Conservation (phyloP, 768 basidiomycete species). For the Hydnomerulius pinastri region DNA sequence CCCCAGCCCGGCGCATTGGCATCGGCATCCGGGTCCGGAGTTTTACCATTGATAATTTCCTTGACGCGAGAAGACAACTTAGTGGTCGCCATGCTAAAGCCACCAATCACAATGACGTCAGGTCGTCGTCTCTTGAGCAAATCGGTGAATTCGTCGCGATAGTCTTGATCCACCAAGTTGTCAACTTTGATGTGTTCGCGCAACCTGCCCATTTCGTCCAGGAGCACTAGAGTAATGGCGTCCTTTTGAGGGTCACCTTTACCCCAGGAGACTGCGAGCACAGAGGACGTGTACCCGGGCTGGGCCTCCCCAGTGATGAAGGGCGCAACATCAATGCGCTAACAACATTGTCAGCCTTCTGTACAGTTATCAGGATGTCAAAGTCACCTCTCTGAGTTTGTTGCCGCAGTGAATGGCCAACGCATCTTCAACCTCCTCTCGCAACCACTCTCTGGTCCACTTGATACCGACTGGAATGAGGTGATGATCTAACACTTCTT, state of each 20-base stretch:
- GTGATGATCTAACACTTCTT: conserved; percentile 76
- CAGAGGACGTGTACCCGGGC: conserved; percentile 70
- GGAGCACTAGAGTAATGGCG: conserved; percentile 78
- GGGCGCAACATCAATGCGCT: conserved; percentile 87
- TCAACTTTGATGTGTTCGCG: conserved; percentile 91
- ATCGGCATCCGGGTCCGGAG: conserved; percentile 25
- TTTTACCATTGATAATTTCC: conserved; percentile 44
- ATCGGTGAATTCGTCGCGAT: conserved; percentile 74
- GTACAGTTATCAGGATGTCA: neutral
- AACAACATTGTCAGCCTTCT: conserved; percentile 17
- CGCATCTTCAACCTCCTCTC: conserved; percentile 88
- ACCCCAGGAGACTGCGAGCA: conserved; percentile 92
- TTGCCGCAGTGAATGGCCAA: conserved; percentile 69
- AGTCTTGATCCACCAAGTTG: conserved; percentile 74
- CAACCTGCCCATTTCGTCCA: conserved; percentile 87
- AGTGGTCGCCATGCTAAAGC: conserved; percentile 80
- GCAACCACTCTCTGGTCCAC: conserved; percentile 86
- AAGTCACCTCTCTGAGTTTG: conserved; percentile 67
- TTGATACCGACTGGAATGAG: conserved; percentile 84
- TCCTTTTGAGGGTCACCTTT: conserved; percentile 94
- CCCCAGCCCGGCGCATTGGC: conserved; percentile 24
- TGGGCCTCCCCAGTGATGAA: conserved; percentile 63
- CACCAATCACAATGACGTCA: conserved; percentile 86
- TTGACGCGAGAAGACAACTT: conserved; percentile 69
- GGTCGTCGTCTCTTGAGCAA: conserved; percentile 83